Evolutionary conservation across 116 monocot species (phyloP).

Genomic region (Papilionanthe hybrid): DNA sequence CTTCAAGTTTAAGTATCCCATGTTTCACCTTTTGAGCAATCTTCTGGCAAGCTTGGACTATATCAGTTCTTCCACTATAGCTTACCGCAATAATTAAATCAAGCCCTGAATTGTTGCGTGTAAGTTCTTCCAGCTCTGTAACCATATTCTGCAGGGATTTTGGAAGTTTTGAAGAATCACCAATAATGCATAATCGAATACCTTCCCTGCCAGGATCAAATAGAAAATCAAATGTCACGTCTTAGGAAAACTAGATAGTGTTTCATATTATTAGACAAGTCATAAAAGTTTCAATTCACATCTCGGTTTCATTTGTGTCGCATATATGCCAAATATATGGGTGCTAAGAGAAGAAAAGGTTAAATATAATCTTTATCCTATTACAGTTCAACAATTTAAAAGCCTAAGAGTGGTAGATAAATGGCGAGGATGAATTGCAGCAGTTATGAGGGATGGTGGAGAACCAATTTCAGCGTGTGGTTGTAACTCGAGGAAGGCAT

Average conservation of each 20-base stretch:
- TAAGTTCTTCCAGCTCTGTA: constrained; percentile 37
- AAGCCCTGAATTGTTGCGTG: constrained; percentile 36
- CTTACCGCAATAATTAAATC: constrained; percentile 63
- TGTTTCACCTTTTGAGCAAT: constrained; percentile 46
- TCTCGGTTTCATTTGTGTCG: too few species aligned
- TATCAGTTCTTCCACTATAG: constrained; percentile 65
- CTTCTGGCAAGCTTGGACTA: constrained; percentile 63
- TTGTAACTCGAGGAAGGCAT: too few species aligned
- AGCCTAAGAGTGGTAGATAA: too few species aligned
- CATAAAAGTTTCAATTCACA: too few species aligned
- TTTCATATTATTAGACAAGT: too few species aligned
- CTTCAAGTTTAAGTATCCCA: constrained; percentile 47
- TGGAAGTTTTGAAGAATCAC: constrained; percentile 57
- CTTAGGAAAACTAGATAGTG: neutral
- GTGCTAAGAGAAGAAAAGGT: too few species aligned
- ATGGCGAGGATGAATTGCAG: too few species aligned
- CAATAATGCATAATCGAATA: constrained; percentile 53
- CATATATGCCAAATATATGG: too few species aligned
- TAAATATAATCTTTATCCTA: too few species aligned
- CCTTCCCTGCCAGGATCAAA: constrained; percentile 37
- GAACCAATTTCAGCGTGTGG: too few species aligned
- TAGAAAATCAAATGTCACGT: neutral
- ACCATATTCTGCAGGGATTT: constrained; percentile 37
- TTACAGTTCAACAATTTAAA: too few species aligned
- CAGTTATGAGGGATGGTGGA: too few species aligned